phyloP scores from a whole-genome alignment of 2,329 filamentous ascomycete species.

The Aspergillus fischeri region DNA sequence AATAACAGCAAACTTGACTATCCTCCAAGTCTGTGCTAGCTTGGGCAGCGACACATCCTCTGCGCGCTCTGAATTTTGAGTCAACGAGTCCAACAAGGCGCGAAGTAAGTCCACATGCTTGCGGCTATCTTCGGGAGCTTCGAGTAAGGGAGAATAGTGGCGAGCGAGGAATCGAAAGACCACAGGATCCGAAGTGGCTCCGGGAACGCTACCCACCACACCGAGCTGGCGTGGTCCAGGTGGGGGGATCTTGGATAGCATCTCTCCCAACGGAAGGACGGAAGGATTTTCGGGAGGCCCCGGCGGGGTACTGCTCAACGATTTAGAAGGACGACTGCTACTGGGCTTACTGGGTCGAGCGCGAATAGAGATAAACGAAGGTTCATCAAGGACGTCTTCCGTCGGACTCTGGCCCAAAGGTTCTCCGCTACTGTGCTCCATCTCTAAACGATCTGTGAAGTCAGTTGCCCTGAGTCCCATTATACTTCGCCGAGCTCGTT shows the following conservation, averaged over 20 bases:
- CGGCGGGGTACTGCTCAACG: slow-evolving; percentile 52
- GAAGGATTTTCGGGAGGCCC: slow-evolving; percentile 42
- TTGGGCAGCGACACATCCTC: slow-evolving; percentile 48
- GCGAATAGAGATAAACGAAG: slow-evolving; percentile 48
- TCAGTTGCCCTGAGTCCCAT: slow-evolving; percentile 38
- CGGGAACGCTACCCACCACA: slow-evolving; percentile 47
- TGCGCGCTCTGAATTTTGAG: slow-evolving; percentile 52
- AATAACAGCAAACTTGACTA: slow-evolving; percentile 49
- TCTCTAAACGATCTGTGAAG: slow-evolving; percentile 38
- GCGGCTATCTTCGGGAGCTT: slow-evolving; percentile 19
- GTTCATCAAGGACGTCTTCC: slow-evolving; percentile 57
- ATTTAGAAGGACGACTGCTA: slow-evolving; percentile 49
- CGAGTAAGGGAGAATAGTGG: slow-evolving; percentile 39
- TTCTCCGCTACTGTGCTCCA: slow-evolving; percentile 45
- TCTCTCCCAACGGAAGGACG: slow-evolving; percentile 50
- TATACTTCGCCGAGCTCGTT: slow-evolving; percentile 42
- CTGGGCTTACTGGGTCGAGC: slow-evolving; percentile 45
- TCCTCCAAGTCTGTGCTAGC: slow-evolving; percentile 57
- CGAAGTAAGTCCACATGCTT: slow-evolving; percentile 25
- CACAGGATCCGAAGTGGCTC: slow-evolving; percentile 39
- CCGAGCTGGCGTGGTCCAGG: slow-evolving; percentile 45
- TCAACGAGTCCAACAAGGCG: slow-evolving; percentile 42
- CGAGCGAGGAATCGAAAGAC: slow-evolving; percentile 42
- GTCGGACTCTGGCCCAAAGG: slow-evolving; percentile 49
- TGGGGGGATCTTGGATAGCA: slow-evolving; percentile 42